A percentile compares a stretch with the other conserved stretches of the same genome.
These are phyloP conservation scores for Hymenoscyphus fructigenus DNA, from an alignment of 2,329 filamentous ascomycete species.

Conservation along the genomic window DNA sequence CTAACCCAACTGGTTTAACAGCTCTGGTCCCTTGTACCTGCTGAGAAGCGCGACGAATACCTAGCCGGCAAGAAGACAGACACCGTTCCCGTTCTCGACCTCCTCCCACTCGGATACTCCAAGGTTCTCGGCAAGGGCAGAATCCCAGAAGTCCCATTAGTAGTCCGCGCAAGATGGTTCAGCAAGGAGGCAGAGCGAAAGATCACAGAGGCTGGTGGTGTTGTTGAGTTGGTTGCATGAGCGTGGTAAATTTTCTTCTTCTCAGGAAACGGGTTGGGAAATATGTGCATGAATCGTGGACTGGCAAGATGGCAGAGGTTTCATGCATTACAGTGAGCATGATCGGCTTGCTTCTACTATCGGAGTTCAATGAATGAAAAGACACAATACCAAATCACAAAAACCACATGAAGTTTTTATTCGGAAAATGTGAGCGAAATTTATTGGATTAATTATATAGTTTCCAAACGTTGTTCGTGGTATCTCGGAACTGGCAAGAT, in stretches of 20 bases:
- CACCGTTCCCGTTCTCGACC: slow-evolving; percentile 95
- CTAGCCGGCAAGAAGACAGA: slow-evolving; percentile 76
- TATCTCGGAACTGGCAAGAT: slow-evolving; percentile 20
- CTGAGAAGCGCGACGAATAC: slow-evolving; percentile 92
- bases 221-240: slow-evolving; percentile 93
- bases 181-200: slow-evolving; percentile 96
- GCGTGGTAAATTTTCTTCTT: slow-evolving; percentile 15
- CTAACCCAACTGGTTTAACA: slow-evolving; percentile 39
- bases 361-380: slow-evolving; percentile 26
- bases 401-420: slow-evolving; percentile 3
- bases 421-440: not conserved
- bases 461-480: slow-evolving; percentile 16
- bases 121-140: slow-evolving; percentile 99
- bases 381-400: slow-evolving; percentile 17
- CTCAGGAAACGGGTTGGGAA: slow-evolving; percentile 22
- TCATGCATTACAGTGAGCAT: slow-evolving; percentile 15
- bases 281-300: slow-evolving; percentile 12
- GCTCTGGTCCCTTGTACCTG: slow-evolving; percentile 94
- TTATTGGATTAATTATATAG: not conserved
- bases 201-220: slow-evolving; percentile 96
- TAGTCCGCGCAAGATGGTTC: slow-evolving; percentile 94
- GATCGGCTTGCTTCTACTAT: slow-evolving; percentile 21
- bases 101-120: slow-evolving; percentile 94
- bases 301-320: slow-evolving; percentile 7
- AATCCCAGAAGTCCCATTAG: slow-evolving; percentile 86